phyloP scores from a whole-genome alignment of 1,139 yeast genomes.

The Scheffersomyces illinoinensis region DNA sequence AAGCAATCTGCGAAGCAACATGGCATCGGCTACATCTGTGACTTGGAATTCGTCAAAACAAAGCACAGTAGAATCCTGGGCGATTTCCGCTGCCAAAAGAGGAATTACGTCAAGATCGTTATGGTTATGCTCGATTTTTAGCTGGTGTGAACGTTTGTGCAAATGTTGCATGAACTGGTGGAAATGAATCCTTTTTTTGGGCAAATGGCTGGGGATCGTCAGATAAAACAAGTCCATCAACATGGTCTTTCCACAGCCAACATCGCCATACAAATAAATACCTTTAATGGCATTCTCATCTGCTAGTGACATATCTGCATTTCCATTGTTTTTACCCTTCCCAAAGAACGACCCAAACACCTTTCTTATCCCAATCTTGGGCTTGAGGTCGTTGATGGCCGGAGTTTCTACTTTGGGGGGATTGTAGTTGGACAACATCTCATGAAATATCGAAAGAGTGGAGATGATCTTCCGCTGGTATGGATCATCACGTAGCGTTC shows the following conservation, averaged over 20 bases:
- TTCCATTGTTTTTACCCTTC: slow-evolving; percentile 15
- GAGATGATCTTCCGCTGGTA: slow-evolving; percentile 66
- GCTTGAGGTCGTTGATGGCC: slow-evolving; percentile 44
- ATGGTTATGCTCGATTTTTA: slow-evolving; percentile 57
- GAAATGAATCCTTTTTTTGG: slow-evolving; percentile 83
- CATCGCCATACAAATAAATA: slow-evolving; percentile 92
- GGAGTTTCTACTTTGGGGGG: slow-evolving; percentile 62
- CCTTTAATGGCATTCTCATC: slow-evolving; percentile 58
- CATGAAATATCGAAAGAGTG: slow-evolving; percentile 54
- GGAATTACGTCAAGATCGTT: slow-evolving; percentile 83
- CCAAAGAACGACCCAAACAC: slow-evolving; percentile 38
- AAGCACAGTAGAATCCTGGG: slow-evolving; percentile 70
- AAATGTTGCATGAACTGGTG: slow-evolving; percentile 96
- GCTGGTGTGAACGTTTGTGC: slow-evolving; percentile 82
- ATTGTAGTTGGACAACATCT: slow-evolving; percentile 42
- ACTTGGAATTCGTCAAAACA: slow-evolving; percentile 97
- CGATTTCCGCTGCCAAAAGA: slow-evolving; percentile 78
- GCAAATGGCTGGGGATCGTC: slow-evolving; percentile 73
- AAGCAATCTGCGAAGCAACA: slow-evolving; percentile 79
- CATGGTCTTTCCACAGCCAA: slow-evolving; percentile 98
- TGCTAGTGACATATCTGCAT: slow-evolving; percentile 7
- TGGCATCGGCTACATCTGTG: slow-evolving; percentile 97
- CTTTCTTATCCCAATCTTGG: slow-evolving; percentile 45
- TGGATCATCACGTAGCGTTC: slow-evolving; percentile 61
- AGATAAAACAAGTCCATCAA: slow-evolving; percentile 91